A percentile compares a stretch with the other conserved stretches of the same genome.
Conservation (phyloP, 805 yeast species). For the Starmerella bacillaris region DNA sequence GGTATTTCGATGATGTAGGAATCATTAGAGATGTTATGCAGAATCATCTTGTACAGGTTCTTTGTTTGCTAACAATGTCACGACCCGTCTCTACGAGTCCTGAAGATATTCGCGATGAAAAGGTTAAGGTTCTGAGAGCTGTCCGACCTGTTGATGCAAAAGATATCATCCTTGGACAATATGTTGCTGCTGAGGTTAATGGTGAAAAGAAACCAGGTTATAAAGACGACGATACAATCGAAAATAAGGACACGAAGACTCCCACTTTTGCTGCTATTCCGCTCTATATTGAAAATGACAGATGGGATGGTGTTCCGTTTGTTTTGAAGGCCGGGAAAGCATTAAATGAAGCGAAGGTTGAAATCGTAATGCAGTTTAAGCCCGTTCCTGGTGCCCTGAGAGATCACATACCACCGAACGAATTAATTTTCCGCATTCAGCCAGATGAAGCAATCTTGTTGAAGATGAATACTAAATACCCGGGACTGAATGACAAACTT, state of each 20-base stretch:
- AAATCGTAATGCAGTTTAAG: conserved; percentile 81
- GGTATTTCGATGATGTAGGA: conserved; percentile 88
- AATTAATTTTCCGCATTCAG: conserved; percentile 82
- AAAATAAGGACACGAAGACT: conserved; percentile 53
- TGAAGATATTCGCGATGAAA: conserved; percentile 88
- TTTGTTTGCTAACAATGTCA: conserved; percentile 87
- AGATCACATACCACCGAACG: conserved; percentile 75
- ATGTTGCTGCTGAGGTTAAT: conserved; percentile 69
- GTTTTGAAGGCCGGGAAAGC: conserved; percentile 96
- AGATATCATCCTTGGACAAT: conserved; percentile 75
- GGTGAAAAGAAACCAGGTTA: conserved; percentile 56
- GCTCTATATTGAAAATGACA: conserved; percentile 65
- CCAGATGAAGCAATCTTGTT: conserved; percentile 87
- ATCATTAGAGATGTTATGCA: conserved; percentile 97
- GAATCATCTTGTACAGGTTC: conserved; percentile 84
- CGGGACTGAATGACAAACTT: conserved; percentile 71
- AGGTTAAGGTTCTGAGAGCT: conserved; percentile 78
- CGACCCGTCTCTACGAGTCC: conserved; percentile 83
- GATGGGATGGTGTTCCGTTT: conserved; percentile 98
- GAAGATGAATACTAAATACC: conserved; percentile 83
- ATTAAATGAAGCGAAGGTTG: conserved; percentile 85
- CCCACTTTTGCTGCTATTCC: conserved; percentile 83
- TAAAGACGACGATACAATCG: conserved; percentile 80
- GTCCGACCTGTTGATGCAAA: conserved; percentile 46
- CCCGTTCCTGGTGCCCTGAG: conserved; percentile 36